Conservation (phyloP, 805 yeast species). For the Starmera caribaea region DNA sequence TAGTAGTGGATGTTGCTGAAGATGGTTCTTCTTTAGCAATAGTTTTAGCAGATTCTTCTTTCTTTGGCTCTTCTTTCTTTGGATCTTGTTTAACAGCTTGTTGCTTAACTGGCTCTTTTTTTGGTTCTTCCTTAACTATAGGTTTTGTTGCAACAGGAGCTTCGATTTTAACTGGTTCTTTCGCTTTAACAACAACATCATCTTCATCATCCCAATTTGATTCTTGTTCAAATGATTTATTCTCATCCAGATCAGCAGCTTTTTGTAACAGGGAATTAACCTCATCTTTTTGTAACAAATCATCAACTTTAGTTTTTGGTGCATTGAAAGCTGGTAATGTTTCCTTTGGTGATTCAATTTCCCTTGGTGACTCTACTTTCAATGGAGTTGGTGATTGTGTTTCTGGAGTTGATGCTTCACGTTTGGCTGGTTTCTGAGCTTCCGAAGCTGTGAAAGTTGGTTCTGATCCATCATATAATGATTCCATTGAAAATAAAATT, state of each 20-base stretch:
- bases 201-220: conserved; percentile 28
- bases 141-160: conserved; percentile 5
- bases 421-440: conserved; percentile 17
- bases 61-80: conserved; percentile 5
- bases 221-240: conserved; percentile 13
- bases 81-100: conserved; percentile 9
- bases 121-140: conserved; percentile 11
- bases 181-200: conserved; percentile 3
- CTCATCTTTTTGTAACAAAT: conserved; percentile 35
- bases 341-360: conserved; percentile 1
- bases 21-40: conserved; percentile 10
- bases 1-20: conserved; percentile 5
- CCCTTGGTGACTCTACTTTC: conserved; percentile 11
- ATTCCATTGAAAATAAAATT: conserved; percentile 61
- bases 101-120: conserved; percentile 9
- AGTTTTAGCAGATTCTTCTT: conserved; percentile 7
- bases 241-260: conserved; percentile 25
- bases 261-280: conserved; percentile 39
- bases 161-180: conserved; percentile 7
- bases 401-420: conserved; percentile 11
- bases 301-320: conserved; percentile 36
- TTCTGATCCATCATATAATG: conserved; percentile 66
- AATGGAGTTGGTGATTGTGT: conserved; percentile 13
- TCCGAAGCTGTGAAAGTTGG: conserved; percentile 37
- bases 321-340: conserved; percentile 20